phyloP scores from a whole-genome alignment of 164 flowering plant species.

The Euptelea pleiosperma region DNA sequence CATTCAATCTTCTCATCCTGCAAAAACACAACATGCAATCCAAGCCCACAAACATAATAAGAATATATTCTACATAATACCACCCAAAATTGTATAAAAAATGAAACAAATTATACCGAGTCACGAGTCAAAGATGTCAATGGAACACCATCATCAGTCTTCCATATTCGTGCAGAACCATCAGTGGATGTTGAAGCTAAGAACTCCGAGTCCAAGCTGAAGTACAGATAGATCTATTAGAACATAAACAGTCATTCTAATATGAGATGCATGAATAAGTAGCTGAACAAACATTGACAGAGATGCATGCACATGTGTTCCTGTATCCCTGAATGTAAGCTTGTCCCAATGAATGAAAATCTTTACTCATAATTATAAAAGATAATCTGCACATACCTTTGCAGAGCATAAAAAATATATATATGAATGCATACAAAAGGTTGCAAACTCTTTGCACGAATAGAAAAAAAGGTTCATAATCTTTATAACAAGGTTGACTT shows the following conservation, averaged over 20 bases:
- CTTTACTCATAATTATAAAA: too few relatives aligned
- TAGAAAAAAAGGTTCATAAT: too few relatives aligned
- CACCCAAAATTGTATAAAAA: not conserved
- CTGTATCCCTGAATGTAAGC: too few relatives aligned
- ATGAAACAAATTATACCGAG: conserved; percentile 36
- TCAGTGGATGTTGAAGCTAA: conserved; percentile 88
- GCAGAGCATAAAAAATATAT: too few relatives aligned
- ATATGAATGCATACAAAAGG: too few relatives aligned
- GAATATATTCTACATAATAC: not conserved
- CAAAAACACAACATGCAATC: conserved; percentile 7
- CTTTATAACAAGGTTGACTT: too few relatives aligned
- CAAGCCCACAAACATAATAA: not conserved
- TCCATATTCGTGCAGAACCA: conserved; percentile 96
- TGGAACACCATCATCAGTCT: conserved; percentile 69
- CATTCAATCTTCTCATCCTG: conserved; percentile 89
- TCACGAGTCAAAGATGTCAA: conserved; percentile 65
- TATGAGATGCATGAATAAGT: not conserved
- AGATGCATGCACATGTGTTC: not conserved
- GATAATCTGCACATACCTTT: too few relatives aligned
- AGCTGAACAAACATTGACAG: not conserved
- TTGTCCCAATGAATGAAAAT: too few relatives aligned
- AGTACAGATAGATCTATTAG: conserved; percentile 6
- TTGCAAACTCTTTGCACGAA: too few relatives aligned
- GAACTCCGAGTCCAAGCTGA: conserved; percentile 86
- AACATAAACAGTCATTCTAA: conserved; percentile 1